These are phyloP conservation scores for Penicillium digitatum DNA, from an alignment of 2,329 filamentous ascomycete species.

Conservation along the genomic window DNA sequence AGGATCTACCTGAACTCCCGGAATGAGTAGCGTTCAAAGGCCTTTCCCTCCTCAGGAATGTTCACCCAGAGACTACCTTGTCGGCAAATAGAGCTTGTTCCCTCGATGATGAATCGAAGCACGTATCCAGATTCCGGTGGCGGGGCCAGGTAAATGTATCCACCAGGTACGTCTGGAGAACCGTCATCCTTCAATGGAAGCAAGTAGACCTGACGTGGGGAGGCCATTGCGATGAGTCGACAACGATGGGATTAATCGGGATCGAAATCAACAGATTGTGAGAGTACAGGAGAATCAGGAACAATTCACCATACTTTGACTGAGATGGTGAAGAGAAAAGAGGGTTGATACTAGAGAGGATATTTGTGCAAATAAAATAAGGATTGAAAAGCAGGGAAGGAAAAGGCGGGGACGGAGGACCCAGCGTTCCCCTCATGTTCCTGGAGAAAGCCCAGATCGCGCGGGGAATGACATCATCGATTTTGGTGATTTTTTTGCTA, in stretches of 20 bases:
- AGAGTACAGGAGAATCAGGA: slow-evolving; percentile 2
- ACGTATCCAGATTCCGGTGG: slow-evolving; percentile 68
- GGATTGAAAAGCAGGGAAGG: slow-evolving; percentile 3
- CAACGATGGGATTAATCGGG: background rate
- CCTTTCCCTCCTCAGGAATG: slow-evolving; percentile 70
- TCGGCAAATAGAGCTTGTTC: slow-evolving; percentile 90
- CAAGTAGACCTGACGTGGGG: slow-evolving; percentile 64
- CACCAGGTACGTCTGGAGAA: slow-evolving; percentile 79
- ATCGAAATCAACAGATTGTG: background rate
- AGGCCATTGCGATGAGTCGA: slow-evolving; percentile 18
- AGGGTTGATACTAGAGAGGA: background rate
- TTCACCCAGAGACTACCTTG: slow-evolving; percentile 97
- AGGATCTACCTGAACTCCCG: slow-evolving; percentile 76
- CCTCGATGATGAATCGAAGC: slow-evolving; percentile 85
- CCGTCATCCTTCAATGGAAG: slow-evolving; percentile 90
- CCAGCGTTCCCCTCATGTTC: slow-evolving; percentile 11
- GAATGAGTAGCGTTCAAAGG: slow-evolving; percentile 76
- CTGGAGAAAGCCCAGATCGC: slow-evolving; percentile 10
- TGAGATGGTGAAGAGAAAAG: background rate
- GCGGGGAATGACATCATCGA: slow-evolving; percentile 11
- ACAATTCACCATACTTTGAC: slow-evolving; percentile 5
- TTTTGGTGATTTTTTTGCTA: background rate
- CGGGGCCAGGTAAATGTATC: slow-evolving; percentile 87
- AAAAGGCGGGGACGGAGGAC: slow-evolving; percentile 1
- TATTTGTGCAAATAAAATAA: background rate